Percentiles rank a stretch among this genome's conserved stretches.
phyloP scores from a whole-genome alignment of 108 stramenopile species.

The Cyclotella choctawhatcheeana region DNA sequence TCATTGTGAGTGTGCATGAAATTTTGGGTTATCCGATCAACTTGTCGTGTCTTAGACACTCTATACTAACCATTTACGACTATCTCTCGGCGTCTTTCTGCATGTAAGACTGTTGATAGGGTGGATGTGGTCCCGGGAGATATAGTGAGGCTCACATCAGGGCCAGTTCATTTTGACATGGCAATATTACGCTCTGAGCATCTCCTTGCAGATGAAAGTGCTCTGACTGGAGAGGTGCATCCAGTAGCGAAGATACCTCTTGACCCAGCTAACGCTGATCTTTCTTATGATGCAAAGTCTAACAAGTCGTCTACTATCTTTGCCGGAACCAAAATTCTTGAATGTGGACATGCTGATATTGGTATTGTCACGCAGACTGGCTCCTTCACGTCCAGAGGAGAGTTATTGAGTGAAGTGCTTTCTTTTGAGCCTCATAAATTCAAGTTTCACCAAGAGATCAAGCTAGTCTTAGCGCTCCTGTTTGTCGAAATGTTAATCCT shows the following conservation, averaged over 20 bases:
- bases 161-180: constrained; percentile 63
- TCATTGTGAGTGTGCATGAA: too few species aligned
- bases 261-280: constrained; percentile 39
- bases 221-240: constrained; percentile 69
- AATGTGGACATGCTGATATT: constrained; percentile 46
- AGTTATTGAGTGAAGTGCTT: constrained; percentile 66
- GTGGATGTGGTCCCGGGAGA: constrained; percentile 57
- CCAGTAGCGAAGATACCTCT: constrained; percentile 58
- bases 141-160: constrained; percentile 30
- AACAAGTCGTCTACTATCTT: constrained; percentile 63
- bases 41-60: too few species aligned
- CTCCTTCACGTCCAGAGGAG: constrained; percentile 67
- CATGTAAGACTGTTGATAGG: constrained; percentile 43
- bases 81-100: too few species aligned
- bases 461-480: constrained; percentile 48
- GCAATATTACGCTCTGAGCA: constrained; percentile 38
- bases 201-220: constrained; percentile 64
- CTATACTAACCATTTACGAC: too few species aligned
- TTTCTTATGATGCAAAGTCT: constrained; percentile 28
- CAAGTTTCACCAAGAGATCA: constrained; percentile 71
- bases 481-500: constrained; percentile 50
- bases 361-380: constrained; percentile 66
- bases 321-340: constrained; percentile 66
- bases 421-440: constrained; percentile 68
- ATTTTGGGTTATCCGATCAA: too few species aligned